These are phyloP conservation scores for Thielaviopsis euricoi DNA, from an alignment of 2,329 filamentous ascomycete genomes.

Conservation along the genomic window DNA sequence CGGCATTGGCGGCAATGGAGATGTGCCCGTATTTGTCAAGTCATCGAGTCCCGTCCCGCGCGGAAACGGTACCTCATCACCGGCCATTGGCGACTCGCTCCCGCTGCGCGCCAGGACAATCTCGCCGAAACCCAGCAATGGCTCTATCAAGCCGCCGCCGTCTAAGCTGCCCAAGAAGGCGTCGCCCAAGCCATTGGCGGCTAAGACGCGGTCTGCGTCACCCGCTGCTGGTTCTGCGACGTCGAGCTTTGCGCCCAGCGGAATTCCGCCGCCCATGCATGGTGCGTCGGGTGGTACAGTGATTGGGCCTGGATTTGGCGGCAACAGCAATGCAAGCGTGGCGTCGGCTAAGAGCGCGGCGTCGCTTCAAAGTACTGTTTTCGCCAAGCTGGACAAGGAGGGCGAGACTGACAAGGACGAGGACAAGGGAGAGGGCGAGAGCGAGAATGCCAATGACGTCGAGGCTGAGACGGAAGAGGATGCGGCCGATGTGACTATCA, in stretches of 20 bases:
- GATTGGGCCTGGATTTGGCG: not conserved
- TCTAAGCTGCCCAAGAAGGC: conserved; percentile 10
- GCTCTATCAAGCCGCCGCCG: conserved; percentile 2
- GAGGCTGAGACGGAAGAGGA: conserved; percentile 18
- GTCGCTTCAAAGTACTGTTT: not conserved
- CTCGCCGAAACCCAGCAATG: conserved; percentile 6
- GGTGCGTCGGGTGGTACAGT: conserved; percentile 5
- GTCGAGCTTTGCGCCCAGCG: not conserved
- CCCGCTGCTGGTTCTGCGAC: not conserved
- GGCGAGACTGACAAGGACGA: not conserved
- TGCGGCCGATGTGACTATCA: conserved; percentile 24
- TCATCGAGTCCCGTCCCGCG: not conserved
- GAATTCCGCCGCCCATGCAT: conserved; percentile 6
- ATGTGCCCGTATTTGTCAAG: conserved; percentile 4
- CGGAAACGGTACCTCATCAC: not conserved
- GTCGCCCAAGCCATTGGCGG: conserved; percentile 2
- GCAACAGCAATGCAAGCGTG: not conserved
- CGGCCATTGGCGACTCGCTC: not conserved
- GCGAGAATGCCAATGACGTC: not conserved
- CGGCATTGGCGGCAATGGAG: not conserved
- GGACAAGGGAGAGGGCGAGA: conserved; percentile 23
- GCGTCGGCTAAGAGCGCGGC: not conserved
- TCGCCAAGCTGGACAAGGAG: not conserved
- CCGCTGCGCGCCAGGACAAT: conserved; percentile 1
- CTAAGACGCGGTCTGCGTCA: conserved; percentile 2